These are phyloP conservation scores for Microstegium vimineum DNA, from an alignment of 176 grass and related monocot genomes.

Conservation along the genomic window DNA sequence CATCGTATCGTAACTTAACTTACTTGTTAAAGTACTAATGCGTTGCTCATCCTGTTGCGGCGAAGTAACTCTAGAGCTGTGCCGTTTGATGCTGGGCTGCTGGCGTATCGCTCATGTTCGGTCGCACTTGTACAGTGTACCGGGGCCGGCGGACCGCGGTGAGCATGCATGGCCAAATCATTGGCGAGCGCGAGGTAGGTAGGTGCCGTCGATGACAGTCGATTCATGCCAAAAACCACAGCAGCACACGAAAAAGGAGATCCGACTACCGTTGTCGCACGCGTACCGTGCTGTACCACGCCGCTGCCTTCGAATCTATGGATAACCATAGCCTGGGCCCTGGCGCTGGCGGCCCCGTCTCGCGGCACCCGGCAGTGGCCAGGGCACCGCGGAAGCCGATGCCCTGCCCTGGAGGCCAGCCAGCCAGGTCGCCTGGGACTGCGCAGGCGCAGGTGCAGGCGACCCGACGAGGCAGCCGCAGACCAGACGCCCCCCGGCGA, in stretches of 20 bases:
- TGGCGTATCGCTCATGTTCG: neutral
- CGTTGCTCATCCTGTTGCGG: neutral
- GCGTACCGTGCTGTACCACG: too few species aligned
- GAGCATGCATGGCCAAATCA: neutral
- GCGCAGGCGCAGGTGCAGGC: neutral
- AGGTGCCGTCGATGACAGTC: neutral
- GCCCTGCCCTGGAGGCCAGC: neutral
- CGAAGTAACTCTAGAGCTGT: neutral
- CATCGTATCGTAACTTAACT: too few species aligned
- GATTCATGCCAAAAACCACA: neutral
- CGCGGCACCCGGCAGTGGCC: neutral
- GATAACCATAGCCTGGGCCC: too few species aligned
- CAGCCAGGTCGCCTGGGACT: neutral
- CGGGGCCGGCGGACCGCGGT: too few species aligned
- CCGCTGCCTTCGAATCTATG: too few species aligned
- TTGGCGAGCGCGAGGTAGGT: neutral
- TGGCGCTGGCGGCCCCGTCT: too few species aligned
- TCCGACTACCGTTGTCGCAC: neutral
- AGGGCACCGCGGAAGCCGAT: neutral
- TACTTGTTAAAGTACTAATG: neutral
- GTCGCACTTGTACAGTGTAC: neutral
- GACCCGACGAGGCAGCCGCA: neutral
- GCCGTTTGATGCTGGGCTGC: neutral
- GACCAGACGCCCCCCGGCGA: neutral
- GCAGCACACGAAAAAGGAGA: neutral